Base-by-base conservation (phyloP, 2,329 filamentous ascomycete species). In the Aspergillus piperis region DNA sequence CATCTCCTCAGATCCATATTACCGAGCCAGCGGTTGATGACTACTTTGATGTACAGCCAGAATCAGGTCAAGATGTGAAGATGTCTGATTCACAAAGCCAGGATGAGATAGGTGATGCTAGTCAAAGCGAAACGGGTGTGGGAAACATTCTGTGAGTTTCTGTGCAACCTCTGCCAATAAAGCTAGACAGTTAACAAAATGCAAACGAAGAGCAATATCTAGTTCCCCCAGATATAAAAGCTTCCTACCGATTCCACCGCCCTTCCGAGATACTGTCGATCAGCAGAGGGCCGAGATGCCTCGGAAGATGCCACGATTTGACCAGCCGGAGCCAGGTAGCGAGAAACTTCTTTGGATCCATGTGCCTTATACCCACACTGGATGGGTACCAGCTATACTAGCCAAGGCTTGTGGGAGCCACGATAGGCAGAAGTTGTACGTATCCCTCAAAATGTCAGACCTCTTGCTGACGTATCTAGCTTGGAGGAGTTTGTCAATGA, bases 321-420 rank as follows among this genome's bases (percentile, higher is more conserved):
- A 73, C 60, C 66, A 68, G 38, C 72, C 72, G 10, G 72, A 74
- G 19, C 67, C 71, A 21, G 71, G 66, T 21, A 73, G 67, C 1
- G 71, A 74, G 51, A 74, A 73, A 53, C 57, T 74, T n/a, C 61
- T 73, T 11, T 74, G 72, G 72, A 71, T 74, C 2, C 72, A 74
- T 61, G 65, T 74, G 36, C 72, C 72, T 0, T 74, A 74, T 54
- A 74, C 71, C 2, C 70, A 74, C 57, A 58, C 38, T 4, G 62
- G 53, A 30, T 74, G 60, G 49, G 57, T 63, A 6, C 57, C 71
- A 2, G 63, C 67, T 15, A 65, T 73, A 6, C 57, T 67, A 25
- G 58, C 62, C 5, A 62, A 68, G 8, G 62, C 65, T 3, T 66
- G 67, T 17, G 53, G 63, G 19, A 69, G 70, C 23, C 64, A 70